phyloP scores from a whole-genome alignment of 805 yeast species.

The Candida dajiaensis region DNA sequence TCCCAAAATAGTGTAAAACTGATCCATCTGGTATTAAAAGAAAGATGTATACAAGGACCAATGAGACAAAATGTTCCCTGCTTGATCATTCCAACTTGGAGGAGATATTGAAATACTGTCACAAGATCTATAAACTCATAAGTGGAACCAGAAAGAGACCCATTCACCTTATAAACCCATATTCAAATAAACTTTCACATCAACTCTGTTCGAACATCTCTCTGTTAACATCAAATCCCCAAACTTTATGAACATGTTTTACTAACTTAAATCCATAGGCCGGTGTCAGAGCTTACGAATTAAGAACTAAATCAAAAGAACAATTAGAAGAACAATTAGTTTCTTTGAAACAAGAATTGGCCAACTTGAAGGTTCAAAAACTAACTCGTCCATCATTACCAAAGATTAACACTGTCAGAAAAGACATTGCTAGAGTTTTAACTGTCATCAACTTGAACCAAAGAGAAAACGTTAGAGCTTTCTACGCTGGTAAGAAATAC shows the following conservation, averaged over 20 bases:
- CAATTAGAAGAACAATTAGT: conserved; percentile 91
- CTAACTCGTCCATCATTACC: conserved; percentile 88
- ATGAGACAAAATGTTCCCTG: too few species aligned
- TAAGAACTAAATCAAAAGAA: conserved; percentile 95
- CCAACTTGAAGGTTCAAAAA: conserved; percentile 93
- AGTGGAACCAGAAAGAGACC: too few species aligned
- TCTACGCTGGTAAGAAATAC: conserved; percentile 93
- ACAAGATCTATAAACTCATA: too few species aligned
- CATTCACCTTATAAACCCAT: too few species aligned
- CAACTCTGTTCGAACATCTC: too few species aligned
- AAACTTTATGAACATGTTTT: conserved; percentile 1
- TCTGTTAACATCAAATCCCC: not conserved
- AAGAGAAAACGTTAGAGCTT: conserved; percentile 90
- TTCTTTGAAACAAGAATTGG: conserved; percentile 95
- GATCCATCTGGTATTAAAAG: too few species aligned
- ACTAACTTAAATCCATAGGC: conserved; percentile 42
- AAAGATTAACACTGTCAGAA: conserved; percentile 95
- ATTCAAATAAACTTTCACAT: too few species aligned
- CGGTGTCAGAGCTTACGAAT: conserved; percentile 92
- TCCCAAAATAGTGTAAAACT: too few species aligned
- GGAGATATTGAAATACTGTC: too few species aligned
- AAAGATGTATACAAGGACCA: too few species aligned
- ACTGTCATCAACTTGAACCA: conserved; percentile 95
- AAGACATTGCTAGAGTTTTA: conserved; percentile 96
- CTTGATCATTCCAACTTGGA: too few species aligned